Base-by-base conservation (phyloP, 768 basidiomycete genomes). In the Amanita phalloides region DNA sequence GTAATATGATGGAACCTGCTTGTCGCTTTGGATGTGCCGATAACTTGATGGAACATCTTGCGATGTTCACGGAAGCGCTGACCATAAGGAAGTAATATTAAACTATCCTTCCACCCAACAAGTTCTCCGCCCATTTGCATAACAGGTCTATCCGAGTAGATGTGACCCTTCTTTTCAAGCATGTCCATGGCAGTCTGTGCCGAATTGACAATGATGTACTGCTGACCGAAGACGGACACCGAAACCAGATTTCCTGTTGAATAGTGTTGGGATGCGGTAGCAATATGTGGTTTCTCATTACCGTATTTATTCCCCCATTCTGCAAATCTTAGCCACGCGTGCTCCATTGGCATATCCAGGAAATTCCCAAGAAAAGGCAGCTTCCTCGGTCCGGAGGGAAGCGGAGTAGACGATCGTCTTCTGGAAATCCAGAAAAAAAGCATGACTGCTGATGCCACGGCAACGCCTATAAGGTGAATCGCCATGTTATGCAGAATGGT, bases 101-200 rank as follows among this genome's bases (percentile, higher is more conserved):
- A 62, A 1, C 65, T 62, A 49, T 67, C 60, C 48, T 67, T 70
- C 68, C 70, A 70, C 0, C 68, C 69, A 2, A 67, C 72, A 14
- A 77, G 64, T 33, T 72, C 70, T 11, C 69, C 70, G 6, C 68
- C 66, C 70, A 75, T 71, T 30, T 64, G 64, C 45, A 70, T 58
- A 14, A 66, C 53, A 0, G 80, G 77, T 32, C 80, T 67, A 60
- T 81, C 78, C 14, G 80, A 81, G 57, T 80, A 79, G 28, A 73
- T 69, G 11, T 68, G 62, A 32, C 78, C 73, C 51, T 72, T 75
- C 54, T 71, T 73, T 32, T 79, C 73, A 23, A 81, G 71, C 63
- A 79, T 64, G 26, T 77, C 73, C n/a, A 66, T 57, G 3, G 77
- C 76, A 1, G 57, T 50, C 23, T 70, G 58, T 5, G 54, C 57